Evolutionary conservation across 1,284 basidiomycete species (phyloP), one percentile per base, ranked within the genome.

Genomic region (Schizopora paradoxa): DNA sequence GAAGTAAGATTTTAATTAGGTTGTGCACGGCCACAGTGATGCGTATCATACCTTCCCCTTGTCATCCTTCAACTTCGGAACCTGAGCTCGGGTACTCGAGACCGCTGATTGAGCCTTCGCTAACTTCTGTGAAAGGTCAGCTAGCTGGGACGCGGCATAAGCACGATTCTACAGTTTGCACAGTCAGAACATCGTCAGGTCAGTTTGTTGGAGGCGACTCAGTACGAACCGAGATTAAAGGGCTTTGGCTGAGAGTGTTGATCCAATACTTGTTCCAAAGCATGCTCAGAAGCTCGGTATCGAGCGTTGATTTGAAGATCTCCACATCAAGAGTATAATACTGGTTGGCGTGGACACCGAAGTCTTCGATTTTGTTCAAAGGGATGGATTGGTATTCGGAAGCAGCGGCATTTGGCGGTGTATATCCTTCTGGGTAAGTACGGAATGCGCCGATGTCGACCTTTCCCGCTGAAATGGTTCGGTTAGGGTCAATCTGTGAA

Each of bases 231-330:
- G 91, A 91, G 34, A 97, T 86, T 26, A 97, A 66, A 2, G 91
- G 84, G 58, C 87, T 92, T 60, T 93, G 90, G 58, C 87, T 89
- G 25, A 99, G 74, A 0, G 95, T 98, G 57, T 91, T 93, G 14
- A 95, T 91, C 95, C 95, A 99, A 59, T 99, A 99, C 68, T 98
- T 98, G 70, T 99, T 97, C 95, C 95, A 99, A 18, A 99, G 67
- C 60, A 94, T 67, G 25, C 88, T 88, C 23, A 99, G 73, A 10
- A 99, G 67, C 56, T 92, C 82, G 16, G 82, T 82, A 60, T 99
- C 95, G 35, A 94, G 67, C 47, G 76, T 81, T 14, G 83, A 87
- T 66, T 95, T 98, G 79, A 97, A 99, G 45, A 96, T 86, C 63
- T 95, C 87, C 18, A 99, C 84, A 36, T 95, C 91, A 18, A 99